These are phyloP conservation scores for Monocercomonoides exilis DNA, from an alignment of 78 protist genomes.

Conservation along the genomic window DNA sequence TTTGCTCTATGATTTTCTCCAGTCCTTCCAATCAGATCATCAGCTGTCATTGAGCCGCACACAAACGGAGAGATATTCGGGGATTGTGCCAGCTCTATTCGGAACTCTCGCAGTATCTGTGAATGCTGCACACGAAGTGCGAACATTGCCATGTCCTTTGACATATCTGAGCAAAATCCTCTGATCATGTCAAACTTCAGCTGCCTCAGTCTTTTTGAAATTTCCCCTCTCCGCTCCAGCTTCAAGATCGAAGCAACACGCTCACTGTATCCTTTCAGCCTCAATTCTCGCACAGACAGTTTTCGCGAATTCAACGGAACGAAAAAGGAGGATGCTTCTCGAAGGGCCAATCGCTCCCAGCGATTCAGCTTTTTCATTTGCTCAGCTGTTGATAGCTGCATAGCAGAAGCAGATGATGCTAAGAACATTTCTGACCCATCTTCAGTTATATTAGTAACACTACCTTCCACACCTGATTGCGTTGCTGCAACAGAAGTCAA, in stretches of 20 bases:
- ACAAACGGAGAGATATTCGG: neutral
- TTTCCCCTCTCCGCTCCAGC: neutral
- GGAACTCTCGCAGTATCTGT: neutral
- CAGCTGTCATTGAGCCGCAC: neutral
- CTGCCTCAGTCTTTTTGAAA: neutral
- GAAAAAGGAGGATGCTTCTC: conserved; percentile 1
- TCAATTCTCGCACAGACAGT: neutral
- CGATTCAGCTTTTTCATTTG: neutral
- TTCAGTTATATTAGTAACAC: too few relatives aligned
- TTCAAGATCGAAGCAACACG: neutral
- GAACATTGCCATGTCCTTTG: neutral
- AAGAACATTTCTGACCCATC: too few relatives aligned
- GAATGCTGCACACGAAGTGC: neutral
- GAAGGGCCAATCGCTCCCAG: neutral
- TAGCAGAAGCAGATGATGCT: too few relatives aligned
- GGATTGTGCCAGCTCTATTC: neutral
- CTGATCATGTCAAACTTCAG: conserved; percentile 3
- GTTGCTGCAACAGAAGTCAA: too few relatives aligned
- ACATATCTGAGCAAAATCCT: neutral
- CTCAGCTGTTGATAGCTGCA: too few relatives aligned
- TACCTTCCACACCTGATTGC: too few relatives aligned
- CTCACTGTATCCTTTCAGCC: neutral
- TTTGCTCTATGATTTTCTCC: neutral
- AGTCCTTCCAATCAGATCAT: neutral
- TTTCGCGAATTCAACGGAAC: neutral